Conservation (phyloP, 441 rosid genomes). For the Daphne laureola region DNA sequence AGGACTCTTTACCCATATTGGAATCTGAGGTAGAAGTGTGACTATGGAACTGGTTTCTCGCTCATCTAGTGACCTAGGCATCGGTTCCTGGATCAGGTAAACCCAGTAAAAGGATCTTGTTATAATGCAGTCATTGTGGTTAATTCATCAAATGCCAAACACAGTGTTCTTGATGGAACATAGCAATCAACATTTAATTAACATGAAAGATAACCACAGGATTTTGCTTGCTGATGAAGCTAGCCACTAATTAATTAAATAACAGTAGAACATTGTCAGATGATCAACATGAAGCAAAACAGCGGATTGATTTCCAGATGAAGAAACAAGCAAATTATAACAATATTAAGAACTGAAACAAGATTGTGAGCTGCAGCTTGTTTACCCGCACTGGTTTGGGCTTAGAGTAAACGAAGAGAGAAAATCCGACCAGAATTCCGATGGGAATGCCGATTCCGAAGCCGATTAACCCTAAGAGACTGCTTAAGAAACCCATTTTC, state of each 20-base stretch:
- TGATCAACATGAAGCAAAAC: not conserved
- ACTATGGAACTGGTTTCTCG: conserved; percentile 15
- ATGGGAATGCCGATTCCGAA: conserved; percentile 42
- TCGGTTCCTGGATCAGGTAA: conserved; percentile 23
- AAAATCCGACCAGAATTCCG: conserved; percentile 16
- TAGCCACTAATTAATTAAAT: too few relatives aligned
- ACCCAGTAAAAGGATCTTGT: not conserved
- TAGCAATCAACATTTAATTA: too few relatives aligned
- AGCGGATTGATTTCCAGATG: conserved; percentile 5
- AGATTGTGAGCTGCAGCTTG: not conserved
- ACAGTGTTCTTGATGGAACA: too few relatives aligned
- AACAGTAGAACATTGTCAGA: too few relatives aligned
- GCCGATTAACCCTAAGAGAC: conserved; percentile 41
- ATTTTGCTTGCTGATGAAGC: too few relatives aligned
- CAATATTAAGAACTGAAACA: not conserved
- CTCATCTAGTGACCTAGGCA: conserved; percentile 16
- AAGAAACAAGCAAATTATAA: not conserved
- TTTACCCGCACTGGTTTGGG: conserved; percentile 15
- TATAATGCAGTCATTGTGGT: too few relatives aligned
- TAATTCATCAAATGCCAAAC: too few relatives aligned
- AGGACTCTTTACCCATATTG: conserved; percentile 38
- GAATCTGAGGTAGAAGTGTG: conserved; percentile 29
- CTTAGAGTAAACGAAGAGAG: conserved; percentile 10
- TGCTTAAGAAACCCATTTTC: conserved; percentile 38
- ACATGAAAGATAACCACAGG: too few relatives aligned